Conservation (phyloP, 768 basidiomycete genomes). For the Strobilomyces echinocephalus region DNA sequence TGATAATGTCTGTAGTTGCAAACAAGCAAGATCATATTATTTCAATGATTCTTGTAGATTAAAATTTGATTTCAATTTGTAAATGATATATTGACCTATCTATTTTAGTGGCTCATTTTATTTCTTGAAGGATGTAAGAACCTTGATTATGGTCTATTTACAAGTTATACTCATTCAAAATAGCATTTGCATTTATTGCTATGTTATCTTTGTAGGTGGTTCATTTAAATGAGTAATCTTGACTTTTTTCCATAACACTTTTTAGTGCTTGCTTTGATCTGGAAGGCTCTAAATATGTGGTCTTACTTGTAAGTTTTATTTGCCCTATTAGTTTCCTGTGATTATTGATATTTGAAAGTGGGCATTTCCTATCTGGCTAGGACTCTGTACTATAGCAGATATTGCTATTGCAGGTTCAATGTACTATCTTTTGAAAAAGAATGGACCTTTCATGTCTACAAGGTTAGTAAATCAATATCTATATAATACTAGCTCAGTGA, state of each 20-base stretch:
- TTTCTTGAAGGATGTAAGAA: conserved; percentile 20
- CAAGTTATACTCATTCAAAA: not conserved
- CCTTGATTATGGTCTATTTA: not conserved
- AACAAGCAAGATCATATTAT: not conserved
- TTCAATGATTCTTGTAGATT: conserved; percentile 17
- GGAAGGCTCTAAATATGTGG: not conserved
- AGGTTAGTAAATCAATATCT: conserved; percentile 8
- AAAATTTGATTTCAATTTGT: not conserved
- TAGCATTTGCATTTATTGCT: conserved; percentile 17
- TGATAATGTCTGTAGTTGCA: conserved; percentile 10
- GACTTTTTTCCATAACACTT: not conserved
- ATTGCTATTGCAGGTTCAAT: conserved; percentile 22
- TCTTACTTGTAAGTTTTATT: not conserved
- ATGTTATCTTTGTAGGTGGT: conserved; percentile 13
- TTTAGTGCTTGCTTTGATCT: not conserved
- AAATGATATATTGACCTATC: not conserved
- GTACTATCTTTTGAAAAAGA: conserved; percentile 10
- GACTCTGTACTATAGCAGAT: conserved; percentile 17
- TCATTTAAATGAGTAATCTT: not conserved
- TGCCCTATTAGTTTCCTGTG: not conserved
- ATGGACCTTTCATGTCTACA: not conserved
- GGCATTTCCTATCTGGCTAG: conserved; percentile 20
- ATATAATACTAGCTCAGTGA: not conserved
- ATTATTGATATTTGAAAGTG: conserved; percentile 11
- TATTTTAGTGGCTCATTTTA: conserved; percentile 11